Base-by-base conservation (phyloP, 1,139 yeast species). In the Kodamaea ohmeri region DNA sequence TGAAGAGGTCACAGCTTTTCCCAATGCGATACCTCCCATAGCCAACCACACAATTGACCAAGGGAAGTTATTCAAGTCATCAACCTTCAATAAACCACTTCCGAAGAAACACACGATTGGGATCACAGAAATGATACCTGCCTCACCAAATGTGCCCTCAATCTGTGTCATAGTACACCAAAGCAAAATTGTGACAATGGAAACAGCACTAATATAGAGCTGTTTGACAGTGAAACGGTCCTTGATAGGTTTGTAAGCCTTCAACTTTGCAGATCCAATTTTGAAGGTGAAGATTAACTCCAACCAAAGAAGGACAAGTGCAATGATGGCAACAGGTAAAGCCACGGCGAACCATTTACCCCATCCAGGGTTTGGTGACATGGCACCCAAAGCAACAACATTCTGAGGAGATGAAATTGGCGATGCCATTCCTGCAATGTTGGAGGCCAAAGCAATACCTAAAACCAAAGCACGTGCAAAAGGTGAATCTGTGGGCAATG, bases 321-420 rank as follows among this genome's bases (percentile, higher is more conserved):
- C 73, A 36, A 84, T 55, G 20, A 77, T 55, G 40, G 87, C 71
- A 5, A 88, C 89, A 0, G 97, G 97, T 19, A 89, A 66, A 0
- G 96, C 79, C 35, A 90, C 79, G 11, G 83, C 80, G 58, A 90
- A 90, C 97, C 97, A 90, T 55, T 86, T 85, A 11, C 85, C 83
- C 97, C 97, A 90, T 12, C 95, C 86, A 2, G 97, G 96, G 46
- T 74, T 80, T 4, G 97, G 97, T 38, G 67, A 69, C 97, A 90
- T 90, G 47, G 83, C 71, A 45, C 88, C 88, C 37, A 90, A 70
- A 1, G 96, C 95, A 53, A 90, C 80, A 47, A 90, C 86, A 59
- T 90, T 90, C 58, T 90, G 97, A 3, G 97, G 97, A 6, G 96
- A 86, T 1, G 97, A 88, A 55, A 90, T 90, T 8, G 97, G 97